A percentile compares a stretch with the other conserved stretches of the same genome.
These are phyloP conservation scores for Candida anglica DNA, from an alignment of 805 yeast genomes.

Conservation along the genomic window DNA sequence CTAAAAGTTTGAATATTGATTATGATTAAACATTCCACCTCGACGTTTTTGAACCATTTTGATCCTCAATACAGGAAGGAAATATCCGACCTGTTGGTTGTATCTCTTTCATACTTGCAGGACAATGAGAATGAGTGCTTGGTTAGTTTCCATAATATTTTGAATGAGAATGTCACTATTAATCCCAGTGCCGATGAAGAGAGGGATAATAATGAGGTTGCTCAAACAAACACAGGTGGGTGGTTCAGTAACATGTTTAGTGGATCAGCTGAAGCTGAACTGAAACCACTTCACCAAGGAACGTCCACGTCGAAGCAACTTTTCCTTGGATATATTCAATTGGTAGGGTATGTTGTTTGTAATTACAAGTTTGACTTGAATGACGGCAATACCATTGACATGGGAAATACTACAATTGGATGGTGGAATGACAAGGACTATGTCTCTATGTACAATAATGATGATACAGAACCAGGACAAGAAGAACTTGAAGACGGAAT, in stretches of 20 bases:
- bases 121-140: slow-evolving; percentile 13
- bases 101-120: slow-evolving; percentile 14
- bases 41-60: too few species aligned
- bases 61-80: slow-evolving; percentile 13
- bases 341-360: slow-evolving; percentile 35
- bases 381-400: slow-evolving; percentile 6
- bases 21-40: too few species aligned
- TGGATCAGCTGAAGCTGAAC: slow-evolving; percentile 2
- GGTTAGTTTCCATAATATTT: slow-evolving; percentile 18
- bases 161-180: slow-evolving; percentile 8
- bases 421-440: slow-evolving; percentile 40
- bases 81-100: slow-evolving; percentile 16
- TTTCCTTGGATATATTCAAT: slow-evolving; percentile 34
- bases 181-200: slow-evolving; percentile 8
- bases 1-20: too few species aligned
- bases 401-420: slow-evolving; percentile 8
- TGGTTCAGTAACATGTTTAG: slow-evolving; percentile 16
- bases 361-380: slow-evolving; percentile 29
- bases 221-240: slow-evolving; percentile 2
- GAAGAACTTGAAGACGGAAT: slow-evolving; percentile 15
- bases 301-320: slow-evolving; percentile 8
- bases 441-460: slow-evolving; percentile 18
- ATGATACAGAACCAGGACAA: too few species aligned
- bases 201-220: background rate
- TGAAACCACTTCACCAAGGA: background rate